Conservation (phyloP, 306 rosid genomes). For the Styphnolobium japonicum region DNA sequence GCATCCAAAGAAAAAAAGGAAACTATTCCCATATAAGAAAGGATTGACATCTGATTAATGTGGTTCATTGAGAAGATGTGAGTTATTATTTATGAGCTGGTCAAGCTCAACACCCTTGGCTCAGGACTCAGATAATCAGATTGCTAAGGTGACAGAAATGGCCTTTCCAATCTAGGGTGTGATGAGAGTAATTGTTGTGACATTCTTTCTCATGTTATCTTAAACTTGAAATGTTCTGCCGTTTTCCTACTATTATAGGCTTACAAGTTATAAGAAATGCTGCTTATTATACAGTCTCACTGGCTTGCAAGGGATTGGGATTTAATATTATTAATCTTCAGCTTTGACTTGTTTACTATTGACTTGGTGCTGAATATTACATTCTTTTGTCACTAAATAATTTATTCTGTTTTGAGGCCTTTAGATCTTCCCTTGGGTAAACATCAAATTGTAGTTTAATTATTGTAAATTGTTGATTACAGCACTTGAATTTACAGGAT, state of each 20-base stretch:
- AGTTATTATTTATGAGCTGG: constrained; percentile 10
- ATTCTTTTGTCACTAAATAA: too few relatives aligned
- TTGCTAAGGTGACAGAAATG: constrained; percentile 19
- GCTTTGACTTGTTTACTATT: too few relatives aligned
- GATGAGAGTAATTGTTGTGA: constrained; percentile 26
- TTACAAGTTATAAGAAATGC: neutral
- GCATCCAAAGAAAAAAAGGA: neutral
- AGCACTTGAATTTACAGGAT: too few relatives aligned
- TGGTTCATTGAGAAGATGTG: constrained; percentile 7
- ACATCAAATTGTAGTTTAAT: too few relatives aligned
- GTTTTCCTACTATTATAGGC: constrained; percentile 20
- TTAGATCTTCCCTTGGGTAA: too few relatives aligned
- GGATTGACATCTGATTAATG: neutral
- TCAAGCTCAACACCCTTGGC: neutral
- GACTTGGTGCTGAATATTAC: too few relatives aligned
- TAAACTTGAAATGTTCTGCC: constrained; percentile 16
- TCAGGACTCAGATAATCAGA: neutral
- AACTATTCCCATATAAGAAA: neutral
- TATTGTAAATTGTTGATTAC: too few relatives aligned
- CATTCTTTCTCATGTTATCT: constrained; percentile 8
- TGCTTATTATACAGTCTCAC: neutral
- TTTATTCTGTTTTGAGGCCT: too few relatives aligned
- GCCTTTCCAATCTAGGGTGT: neutral
- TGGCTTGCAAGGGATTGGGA: neutral
- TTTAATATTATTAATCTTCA: neutral